Evolutionary conservation across 768 basidiomycete genomes (phyloP), one percentile per base, ranked within the genome.

Genomic region (Auricularia sp.): DNA sequence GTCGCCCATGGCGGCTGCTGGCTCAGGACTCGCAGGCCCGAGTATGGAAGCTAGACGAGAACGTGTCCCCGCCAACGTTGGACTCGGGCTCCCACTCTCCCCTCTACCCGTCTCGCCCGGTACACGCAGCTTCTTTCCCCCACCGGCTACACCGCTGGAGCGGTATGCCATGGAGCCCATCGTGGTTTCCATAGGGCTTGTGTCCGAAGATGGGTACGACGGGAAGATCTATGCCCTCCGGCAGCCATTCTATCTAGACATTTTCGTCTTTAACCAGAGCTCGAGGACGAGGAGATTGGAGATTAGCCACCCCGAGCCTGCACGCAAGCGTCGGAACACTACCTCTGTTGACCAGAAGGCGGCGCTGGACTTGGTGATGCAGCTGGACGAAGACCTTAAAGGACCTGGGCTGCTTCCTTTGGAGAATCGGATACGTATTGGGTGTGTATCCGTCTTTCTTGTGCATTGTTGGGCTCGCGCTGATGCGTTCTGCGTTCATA

Each of bases 241-340:
- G 16, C 85, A 90, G 68, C 77, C 81, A 61, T 94, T 94, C 72
- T 87, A 85, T 61, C 74, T 94, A 69, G 91, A 94, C 66, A 87
- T 93, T 2, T 93, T 94, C 69, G 90, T 93, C 63, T 93, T 87
- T 69, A 94, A 93, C 70, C 87, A 87, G 74, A 86, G 84, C 56
- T 77, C 82, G 54, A 86, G 88, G 85, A 86, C 85, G 61, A 80
- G 91, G 65, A 73, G 89, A 67, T 90, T 93, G 67, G 90, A 91
- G 74, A 80, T 93, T 43, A 86, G 82, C 36, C 87, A 82, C 72
- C 86, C 87, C 1, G 81, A 85, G 68, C 76, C 77, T 36, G 73
- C 82, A 64, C 76, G 80, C 69, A 75, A 83, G 63, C 72, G 71
- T 61, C 71, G 74, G 61, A 72, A 80, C 67, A 77, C 76, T 65